Evolutionary conservation across 2,329 filamentous ascomycete species (phyloP).

Genomic region (Lasiodiplodia sp.): DNA sequence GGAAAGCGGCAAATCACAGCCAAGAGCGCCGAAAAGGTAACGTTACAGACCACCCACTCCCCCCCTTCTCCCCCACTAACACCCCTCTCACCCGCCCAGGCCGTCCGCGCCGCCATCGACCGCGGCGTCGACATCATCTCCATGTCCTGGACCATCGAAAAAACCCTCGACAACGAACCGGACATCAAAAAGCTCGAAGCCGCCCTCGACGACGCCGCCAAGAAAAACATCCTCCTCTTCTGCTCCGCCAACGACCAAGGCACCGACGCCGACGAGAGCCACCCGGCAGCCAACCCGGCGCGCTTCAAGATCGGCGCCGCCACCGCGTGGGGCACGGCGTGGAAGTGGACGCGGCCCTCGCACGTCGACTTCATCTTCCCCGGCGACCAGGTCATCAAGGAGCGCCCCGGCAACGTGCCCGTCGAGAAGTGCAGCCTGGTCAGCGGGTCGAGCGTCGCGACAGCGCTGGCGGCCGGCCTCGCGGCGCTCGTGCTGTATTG

Average conservation of each 20-base stretch:
- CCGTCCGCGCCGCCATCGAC: slow-evolving; percentile 7
- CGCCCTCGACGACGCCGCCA: not conserved
- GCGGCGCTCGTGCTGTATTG: slow-evolving; percentile 8
- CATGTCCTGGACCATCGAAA: slow-evolving; percentile 19
- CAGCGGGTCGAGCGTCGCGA: slow-evolving; percentile 13
- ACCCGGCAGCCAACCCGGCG: not conserved
- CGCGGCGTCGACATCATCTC: slow-evolving; percentile 11
- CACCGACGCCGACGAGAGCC: not conserved
- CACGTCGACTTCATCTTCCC: slow-evolving; percentile 19
- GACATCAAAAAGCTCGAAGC: not conserved
- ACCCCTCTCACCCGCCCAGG: not conserved
- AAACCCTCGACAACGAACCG: not conserved
- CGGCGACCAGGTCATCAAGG: not conserved
- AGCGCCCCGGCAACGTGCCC: not conserved
- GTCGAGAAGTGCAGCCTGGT: not conserved
- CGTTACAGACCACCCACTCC: not conserved
- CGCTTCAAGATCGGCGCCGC: slow-evolving; percentile 13
- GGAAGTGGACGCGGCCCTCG: not conserved
- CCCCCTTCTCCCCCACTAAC: no score
- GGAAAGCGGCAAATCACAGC: slow-evolving; percentile 6
- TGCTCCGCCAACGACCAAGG: slow-evolving; percentile 1
- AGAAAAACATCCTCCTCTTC: slow-evolving; percentile 11
- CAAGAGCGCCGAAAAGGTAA: slow-evolving; percentile 9
- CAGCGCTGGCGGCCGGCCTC: not conserved
- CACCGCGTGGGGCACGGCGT: not conserved